Conservation (phyloP, 345 rosid genomes). For the Citrus sinensis region DNA sequence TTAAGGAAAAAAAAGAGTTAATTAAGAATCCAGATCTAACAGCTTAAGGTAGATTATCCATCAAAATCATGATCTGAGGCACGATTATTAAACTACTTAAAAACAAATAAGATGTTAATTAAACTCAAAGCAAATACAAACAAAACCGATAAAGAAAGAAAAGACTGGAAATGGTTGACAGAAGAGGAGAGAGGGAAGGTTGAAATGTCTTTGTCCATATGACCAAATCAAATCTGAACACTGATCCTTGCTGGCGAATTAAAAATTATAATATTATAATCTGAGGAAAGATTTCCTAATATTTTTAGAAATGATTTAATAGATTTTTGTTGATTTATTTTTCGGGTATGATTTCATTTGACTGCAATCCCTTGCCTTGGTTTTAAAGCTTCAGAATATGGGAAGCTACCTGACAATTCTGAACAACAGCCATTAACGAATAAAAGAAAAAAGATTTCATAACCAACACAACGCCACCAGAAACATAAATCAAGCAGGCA, state of each 20-base stretch:
- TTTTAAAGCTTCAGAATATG: conserved; percentile 13
- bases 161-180: neutral
- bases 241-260: neutral
- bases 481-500: neutral
- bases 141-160: neutral
- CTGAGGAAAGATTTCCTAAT: neutral
- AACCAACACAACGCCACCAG: neutral
- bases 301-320: neutral
- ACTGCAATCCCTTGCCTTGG: conserved; percentile 10
- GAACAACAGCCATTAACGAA: neutral
- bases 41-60: neutral
- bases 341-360: neutral
- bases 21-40: neutral
- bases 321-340: neutral
- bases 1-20: neutral
- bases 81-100: neutral
- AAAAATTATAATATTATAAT: neutral
- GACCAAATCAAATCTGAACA: neutral
- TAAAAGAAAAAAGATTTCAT: neutral
- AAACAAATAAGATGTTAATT: conserved; percentile 13
- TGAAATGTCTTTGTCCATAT: conserved; percentile 18
- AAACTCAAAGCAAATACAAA: conserved; percentile 11
- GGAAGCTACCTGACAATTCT: neutral
- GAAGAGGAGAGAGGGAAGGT: conserved; percentile 7
- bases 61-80: neutral